phyloP scores from a whole-genome alignment of 2,329 filamentous ascomycete species.

The Rhexocercosporidium sp. region DNA sequence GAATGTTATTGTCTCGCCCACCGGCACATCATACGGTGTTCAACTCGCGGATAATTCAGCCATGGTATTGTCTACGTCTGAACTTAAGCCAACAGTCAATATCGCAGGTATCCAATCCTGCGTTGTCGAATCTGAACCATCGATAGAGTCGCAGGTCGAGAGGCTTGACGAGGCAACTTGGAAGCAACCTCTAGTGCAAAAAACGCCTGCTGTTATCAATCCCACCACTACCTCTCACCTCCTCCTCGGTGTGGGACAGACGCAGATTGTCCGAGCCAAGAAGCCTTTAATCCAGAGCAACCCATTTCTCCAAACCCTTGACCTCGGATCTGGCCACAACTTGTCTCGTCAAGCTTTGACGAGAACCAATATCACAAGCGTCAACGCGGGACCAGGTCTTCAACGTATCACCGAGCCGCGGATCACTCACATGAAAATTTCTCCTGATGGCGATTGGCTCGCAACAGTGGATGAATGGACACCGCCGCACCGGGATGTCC shows the following conservation, averaged over 20 bases:
- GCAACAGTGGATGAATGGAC: slow-evolving; percentile 92
- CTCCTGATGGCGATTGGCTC: slow-evolving; percentile 84
- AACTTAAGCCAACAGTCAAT: slow-evolving; percentile 83
- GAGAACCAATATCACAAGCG: slow-evolving; percentile 83
- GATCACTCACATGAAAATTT: slow-evolving; percentile 76
- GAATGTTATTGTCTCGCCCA: slow-evolving; percentile 80
- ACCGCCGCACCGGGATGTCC: slow-evolving; percentile 72
- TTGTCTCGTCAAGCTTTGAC: slow-evolving; percentile 87
- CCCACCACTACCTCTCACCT: slow-evolving; percentile 67
- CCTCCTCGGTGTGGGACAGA: slow-evolving; percentile 69
- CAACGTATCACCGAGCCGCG: slow-evolving; percentile 77
- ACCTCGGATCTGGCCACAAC: slow-evolving; percentile 79
- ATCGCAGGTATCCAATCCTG: slow-evolving; percentile 80
- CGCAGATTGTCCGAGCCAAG: slow-evolving; percentile 61
- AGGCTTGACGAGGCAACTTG: slow-evolving; percentile 47
- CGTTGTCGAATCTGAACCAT: slow-evolving; percentile 54
- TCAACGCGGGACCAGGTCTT: slow-evolving; percentile 76
- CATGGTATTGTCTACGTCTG: slow-evolving; percentile 88
- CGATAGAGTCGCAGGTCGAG: slow-evolving; percentile 58
- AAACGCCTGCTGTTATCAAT: slow-evolving; percentile 65
- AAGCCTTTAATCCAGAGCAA: slow-evolving; percentile 55
- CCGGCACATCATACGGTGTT: slow-evolving; percentile 80
- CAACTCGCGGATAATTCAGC: slow-evolving; percentile 91
- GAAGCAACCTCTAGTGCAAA: slow-evolving; percentile 38
- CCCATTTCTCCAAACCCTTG: slow-evolving; percentile 81